A percentile compares a stretch with the other conserved stretches of the same genome.
phyloP scores from a whole-genome alignment of 805 yeast species.

The Hanseniaspora taiwanica region DNA sequence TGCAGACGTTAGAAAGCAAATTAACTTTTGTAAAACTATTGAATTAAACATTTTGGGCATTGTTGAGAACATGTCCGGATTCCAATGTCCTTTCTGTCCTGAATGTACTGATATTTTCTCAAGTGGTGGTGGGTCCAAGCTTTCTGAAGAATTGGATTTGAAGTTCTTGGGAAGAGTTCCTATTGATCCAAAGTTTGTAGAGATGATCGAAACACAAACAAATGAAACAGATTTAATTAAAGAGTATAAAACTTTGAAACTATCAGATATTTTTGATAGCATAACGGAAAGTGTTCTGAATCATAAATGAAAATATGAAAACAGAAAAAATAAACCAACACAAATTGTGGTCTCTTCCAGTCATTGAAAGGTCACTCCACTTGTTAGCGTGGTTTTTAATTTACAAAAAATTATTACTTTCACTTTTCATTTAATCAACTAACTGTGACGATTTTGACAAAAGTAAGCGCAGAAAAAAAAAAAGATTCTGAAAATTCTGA shows the following conservation, averaged over 20 bases:
- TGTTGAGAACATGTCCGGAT: slow-evolving; percentile 94
- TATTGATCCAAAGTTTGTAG: slow-evolving; percentile 83
- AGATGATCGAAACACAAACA: slow-evolving; percentile 53
- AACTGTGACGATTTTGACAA: no score
- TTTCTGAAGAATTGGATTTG: slow-evolving; percentile 50
- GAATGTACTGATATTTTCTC: slow-evolving; percentile 89
- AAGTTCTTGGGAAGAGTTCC: slow-evolving; percentile 81
- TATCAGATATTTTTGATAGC: slow-evolving; percentile 29
- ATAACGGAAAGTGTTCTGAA: slow-evolving; percentile 23
- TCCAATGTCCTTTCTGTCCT: slow-evolving; percentile 83
- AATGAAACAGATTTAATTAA: slow-evolving; percentile 20
- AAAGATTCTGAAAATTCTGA: no score
- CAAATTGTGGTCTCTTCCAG: no score
- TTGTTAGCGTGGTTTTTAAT: no score
- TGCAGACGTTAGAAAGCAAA: slow-evolving; percentile 89
- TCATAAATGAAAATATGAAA: not conserved
- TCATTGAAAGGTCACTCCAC: no score
- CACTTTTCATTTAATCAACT: no score
- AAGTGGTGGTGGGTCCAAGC: slow-evolving; percentile 74
- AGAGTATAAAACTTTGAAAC: slow-evolving; percentile 22
- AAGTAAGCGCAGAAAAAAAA: no score
- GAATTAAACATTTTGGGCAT: slow-evolving; percentile 70
- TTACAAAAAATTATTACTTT: no score
- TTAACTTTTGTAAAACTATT: slow-evolving; percentile 82
- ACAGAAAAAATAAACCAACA: no score